Evolutionary conservation across 1,284 basidiomycete species (phyloP).

Genomic region (Cutaneotrichosporon arboriforme): DNA sequence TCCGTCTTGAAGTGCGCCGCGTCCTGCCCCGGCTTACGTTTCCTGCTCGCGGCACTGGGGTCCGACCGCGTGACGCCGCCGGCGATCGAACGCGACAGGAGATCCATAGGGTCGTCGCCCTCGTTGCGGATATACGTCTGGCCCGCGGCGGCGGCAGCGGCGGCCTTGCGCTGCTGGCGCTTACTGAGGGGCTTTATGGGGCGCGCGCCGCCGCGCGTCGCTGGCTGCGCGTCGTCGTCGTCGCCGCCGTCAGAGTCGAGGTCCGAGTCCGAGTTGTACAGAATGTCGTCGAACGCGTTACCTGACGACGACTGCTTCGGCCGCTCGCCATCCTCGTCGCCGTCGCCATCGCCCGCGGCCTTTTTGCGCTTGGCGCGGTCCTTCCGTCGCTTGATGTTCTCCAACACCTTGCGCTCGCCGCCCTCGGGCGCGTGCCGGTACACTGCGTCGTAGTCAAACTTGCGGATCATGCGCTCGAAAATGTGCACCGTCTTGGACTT

Average conservation of each 20-base stretch:
- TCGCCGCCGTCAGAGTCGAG: slow-evolving; percentile 70
- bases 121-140: slow-evolving; percentile 68
- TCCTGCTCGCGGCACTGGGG: slow-evolving; percentile 10
- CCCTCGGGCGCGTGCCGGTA: slow-evolving; percentile 54
- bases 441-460: slow-evolving; percentile 83
- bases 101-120: slow-evolving; percentile 91
- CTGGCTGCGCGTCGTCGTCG: slow-evolving; percentile 34
- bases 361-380: slow-evolving; percentile 77
- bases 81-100: slow-evolving; percentile 71
- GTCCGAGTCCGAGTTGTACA: slow-evolving; percentile 91
- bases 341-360: slow-evolving; percentile 53
- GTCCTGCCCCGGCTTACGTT: slow-evolving; percentile 75
- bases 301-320: slow-evolving; percentile 55
- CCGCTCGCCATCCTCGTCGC: slow-evolving; percentile 52
- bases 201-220: slow-evolving; percentile 16
- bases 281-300: slow-evolving; percentile 89
- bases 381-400: slow-evolving; percentile 86
- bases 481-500: slow-evolving; percentile 95
- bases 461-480: slow-evolving; percentile 88
- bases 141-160: slow-evolving; percentile 20
- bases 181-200: slow-evolving; percentile 29
- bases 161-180: slow-evolving; percentile 27
- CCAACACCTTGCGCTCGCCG: slow-evolving; percentile 67
- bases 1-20: slow-evolving; percentile 83
- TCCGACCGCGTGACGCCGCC: slow-evolving; percentile 61